A percentile compares a stretch with the other conserved stretches of the same genome.
These are phyloP conservation scores for Acidomyces sp. DNA, from an alignment of 495 filamentous ascomycete genomes.

Conservation along the genomic window DNA sequence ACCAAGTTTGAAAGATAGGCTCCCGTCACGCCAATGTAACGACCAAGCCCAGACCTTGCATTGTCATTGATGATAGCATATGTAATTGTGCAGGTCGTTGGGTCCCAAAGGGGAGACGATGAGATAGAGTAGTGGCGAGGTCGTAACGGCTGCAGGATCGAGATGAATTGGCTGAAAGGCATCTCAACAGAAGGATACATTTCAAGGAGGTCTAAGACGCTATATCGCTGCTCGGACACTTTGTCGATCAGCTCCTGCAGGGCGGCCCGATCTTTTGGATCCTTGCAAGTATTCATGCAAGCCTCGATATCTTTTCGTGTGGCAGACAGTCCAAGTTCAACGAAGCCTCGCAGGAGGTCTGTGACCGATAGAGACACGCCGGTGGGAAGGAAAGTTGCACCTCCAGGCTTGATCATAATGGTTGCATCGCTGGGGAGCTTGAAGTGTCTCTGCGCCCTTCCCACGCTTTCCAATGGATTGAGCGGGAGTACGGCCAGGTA, in stretches of 20 bases:
- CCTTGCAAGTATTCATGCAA: slow-evolving; percentile 30
- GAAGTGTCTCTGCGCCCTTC: slow-evolving; percentile 40
- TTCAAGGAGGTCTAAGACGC: slow-evolving; percentile 52
- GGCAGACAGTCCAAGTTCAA: slow-evolving; percentile 59
- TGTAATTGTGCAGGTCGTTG: slow-evolving; percentile 52
- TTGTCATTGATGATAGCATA: slow-evolving; percentile 50
- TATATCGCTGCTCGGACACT: slow-evolving; percentile 43
- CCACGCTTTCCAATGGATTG: slow-evolving; percentile 47
- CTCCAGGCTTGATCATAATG: slow-evolving; percentile 34
- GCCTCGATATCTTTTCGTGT: slow-evolving; percentile 35
- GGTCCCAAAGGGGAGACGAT: slow-evolving; percentile 51
- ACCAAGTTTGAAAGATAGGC: slow-evolving; percentile 32
- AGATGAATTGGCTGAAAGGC: slow-evolving; percentile 48
- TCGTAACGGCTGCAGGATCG: slow-evolving; percentile 60
- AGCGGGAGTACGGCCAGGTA: slow-evolving; percentile 63
- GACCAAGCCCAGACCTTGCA: slow-evolving; percentile 36
- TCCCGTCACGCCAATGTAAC: slow-evolving; percentile 21
- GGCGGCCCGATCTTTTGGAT: slow-evolving; percentile 28
- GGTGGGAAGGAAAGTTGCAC: slow-evolving; percentile 44
- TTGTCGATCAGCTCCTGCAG: slow-evolving; percentile 34
- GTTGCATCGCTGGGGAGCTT: slow-evolving; percentile 49
- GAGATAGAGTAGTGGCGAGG: slow-evolving; percentile 70
- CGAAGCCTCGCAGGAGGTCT: slow-evolving; percentile 53
- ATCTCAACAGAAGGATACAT: slow-evolving; percentile 42
- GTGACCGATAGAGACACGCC: slow-evolving; percentile 44